phyloP scores from a whole-genome alignment of 2,329 filamentous ascomycete genomes.

The Colletotrichum ledebouriae region DNA sequence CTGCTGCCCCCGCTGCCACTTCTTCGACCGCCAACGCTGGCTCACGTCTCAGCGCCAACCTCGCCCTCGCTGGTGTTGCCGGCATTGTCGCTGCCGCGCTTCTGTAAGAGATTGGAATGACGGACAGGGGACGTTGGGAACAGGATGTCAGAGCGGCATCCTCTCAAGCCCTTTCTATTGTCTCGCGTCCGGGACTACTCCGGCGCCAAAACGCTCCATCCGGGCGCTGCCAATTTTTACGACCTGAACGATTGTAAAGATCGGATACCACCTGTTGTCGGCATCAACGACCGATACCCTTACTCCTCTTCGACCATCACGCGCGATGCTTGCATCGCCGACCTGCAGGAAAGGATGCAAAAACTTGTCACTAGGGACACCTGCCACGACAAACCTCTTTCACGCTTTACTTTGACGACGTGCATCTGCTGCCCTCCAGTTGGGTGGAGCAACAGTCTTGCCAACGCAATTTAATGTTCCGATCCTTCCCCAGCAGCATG shows the following conservation, averaged over 20 bases:
- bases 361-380: conserved; percentile 33
- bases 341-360: conserved; percentile 41
- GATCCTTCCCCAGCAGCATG: conserved; percentile 39
- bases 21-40: conserved; percentile 49
- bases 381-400: conserved; percentile 36
- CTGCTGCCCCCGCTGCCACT: conserved; percentile 44
- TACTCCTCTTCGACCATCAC: conserved; percentile 32
- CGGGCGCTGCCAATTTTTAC: conserved; percentile 29
- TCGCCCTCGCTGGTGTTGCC: conserved; percentile 63
- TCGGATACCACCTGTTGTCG: conserved; percentile 28
- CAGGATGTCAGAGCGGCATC: conserved; percentile 23
- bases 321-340: conserved; percentile 38
- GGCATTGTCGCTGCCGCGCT: conserved; percentile 65
- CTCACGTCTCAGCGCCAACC: conserved; percentile 55
- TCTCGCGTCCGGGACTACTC: conserved; percentile 18
- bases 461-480: conserved; percentile 35
- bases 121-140: not conserved
- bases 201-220: conserved; percentile 1
- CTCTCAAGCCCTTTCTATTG: conserved; percentile 29
- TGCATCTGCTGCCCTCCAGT: not conserved
- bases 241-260: conserved; percentile 32
- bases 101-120: conserved; percentile 57
- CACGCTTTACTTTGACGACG: conserved; percentile 14
- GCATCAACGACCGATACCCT: conserved; percentile 31
- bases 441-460: not conserved